phyloP scores from a whole-genome alignment of 1,284 basidiomycete species.

The Coriolopsis trogii region DNA sequence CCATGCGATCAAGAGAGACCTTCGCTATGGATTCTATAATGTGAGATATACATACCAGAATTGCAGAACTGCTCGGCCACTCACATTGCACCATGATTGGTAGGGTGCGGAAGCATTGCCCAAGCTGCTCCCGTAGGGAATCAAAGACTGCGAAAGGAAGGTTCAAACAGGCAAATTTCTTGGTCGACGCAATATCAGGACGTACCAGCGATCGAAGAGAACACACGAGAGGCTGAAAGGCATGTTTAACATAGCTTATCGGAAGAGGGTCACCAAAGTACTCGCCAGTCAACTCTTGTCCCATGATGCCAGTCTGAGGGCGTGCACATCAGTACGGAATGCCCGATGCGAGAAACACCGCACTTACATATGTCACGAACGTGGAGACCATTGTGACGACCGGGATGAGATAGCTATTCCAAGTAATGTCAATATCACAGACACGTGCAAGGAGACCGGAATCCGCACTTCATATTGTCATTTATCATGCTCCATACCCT shows the following conservation, averaged over 20 bases:
- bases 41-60: constrained; percentile 1
- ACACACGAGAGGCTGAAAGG: constrained; percentile 38
- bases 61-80: too few species aligned
- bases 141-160: constrained; percentile 4
- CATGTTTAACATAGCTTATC: constrained; percentile 29
- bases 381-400: constrained; percentile 71
- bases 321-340: background rate
- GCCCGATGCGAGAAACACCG: background rate
- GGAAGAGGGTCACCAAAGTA: constrained; percentile 7
- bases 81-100: constrained; percentile 36
- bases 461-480: constrained; percentile 33
- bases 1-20: constrained; percentile 51
- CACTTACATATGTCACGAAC: constrained; percentile 56
- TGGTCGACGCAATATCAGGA: background rate
- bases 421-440: constrained; percentile 27
- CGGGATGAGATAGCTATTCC: constrained; percentile 55
- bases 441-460: too few species aligned
- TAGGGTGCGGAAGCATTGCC: background rate
- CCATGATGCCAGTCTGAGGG: background rate
- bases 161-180: background rate
- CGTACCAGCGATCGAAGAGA: constrained; percentile 43
- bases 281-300: background rate
- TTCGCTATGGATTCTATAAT: constrained; percentile 33
- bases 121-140: constrained; percentile 4
- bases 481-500: constrained; percentile 38